Conservation (phyloP, 1,284 basidiomycete genomes). For the Cystobasidium pallidum region DNA sequence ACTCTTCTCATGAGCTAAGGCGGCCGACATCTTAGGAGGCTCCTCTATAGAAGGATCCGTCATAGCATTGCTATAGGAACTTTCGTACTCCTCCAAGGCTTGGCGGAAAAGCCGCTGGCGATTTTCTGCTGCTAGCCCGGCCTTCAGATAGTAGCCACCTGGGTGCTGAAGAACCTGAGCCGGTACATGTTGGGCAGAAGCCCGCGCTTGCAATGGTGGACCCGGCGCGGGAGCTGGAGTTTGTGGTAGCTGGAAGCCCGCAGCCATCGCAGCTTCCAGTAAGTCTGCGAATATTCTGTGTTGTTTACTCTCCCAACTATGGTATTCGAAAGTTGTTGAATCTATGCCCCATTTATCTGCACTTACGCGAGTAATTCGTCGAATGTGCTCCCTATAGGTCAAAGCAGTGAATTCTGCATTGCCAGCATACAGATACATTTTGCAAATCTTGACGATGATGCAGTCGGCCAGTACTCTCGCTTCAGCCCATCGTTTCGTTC, state of each 20-base stretch:
- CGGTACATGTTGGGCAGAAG: slow-evolving; percentile 55
- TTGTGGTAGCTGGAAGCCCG: slow-evolving; percentile 65
- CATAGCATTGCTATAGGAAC: slow-evolving; percentile 44
- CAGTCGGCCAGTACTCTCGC: slow-evolving; percentile 94
- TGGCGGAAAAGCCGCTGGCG: slow-evolving; percentile 68
- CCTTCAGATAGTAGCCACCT: slow-evolving; percentile 86
- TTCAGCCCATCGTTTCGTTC: slow-evolving; percentile 97
- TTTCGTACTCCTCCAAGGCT: slow-evolving; percentile 49
- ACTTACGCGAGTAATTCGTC: slow-evolving; percentile 76
- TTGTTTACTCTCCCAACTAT: slow-evolving; percentile 95
- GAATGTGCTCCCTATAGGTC: slow-evolving; percentile 80
- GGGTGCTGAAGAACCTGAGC: slow-evolving; percentile 74
- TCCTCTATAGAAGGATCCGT: slow-evolving; percentile 19
- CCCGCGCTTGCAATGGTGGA: slow-evolving; percentile 55
- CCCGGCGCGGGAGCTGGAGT: slow-evolving; percentile 59
- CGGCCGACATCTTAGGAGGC: slow-evolving; percentile 53
- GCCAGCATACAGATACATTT: slow-evolving; percentile 84
- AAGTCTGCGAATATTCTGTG: slow-evolving; percentile 85
- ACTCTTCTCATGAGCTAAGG: slow-evolving; percentile 80
- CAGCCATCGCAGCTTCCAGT: slow-evolving; percentile 74
- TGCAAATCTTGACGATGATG: slow-evolving; percentile 84
- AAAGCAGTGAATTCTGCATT: slow-evolving; percentile 75
- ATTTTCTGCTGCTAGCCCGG: slow-evolving; percentile 77
- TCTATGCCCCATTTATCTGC: slow-evolving; percentile 94
- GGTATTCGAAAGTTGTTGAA: slow-evolving; percentile 94